phyloP scores from a whole-genome alignment of 2,329 filamentous ascomycete species.

The Graphilbum ipis-grandicollis region DNA sequence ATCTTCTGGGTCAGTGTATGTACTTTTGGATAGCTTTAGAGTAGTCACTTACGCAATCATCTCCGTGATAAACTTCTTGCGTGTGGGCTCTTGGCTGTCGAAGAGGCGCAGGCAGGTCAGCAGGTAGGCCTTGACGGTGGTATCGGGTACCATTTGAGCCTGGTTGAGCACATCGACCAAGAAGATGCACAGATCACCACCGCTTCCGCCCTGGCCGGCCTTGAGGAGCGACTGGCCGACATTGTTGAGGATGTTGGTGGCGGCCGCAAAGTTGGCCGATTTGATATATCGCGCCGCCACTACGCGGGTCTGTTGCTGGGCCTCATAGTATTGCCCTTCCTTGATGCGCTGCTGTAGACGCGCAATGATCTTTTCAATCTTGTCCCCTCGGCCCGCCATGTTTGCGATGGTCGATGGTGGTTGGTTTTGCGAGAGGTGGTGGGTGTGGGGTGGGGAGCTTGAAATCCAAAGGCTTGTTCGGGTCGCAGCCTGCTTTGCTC shows the following conservation, averaged over 20 bases:
- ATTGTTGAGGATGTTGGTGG: conserved; percentile 70
- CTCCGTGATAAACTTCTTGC: conserved; percentile 83
- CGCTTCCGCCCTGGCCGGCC: conserved; percentile 84
- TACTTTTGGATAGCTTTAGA: not conserved
- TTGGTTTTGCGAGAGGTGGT: too few relatives aligned
- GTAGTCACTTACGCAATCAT: conserved; percentile 46
- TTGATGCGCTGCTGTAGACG: conserved; percentile 41
- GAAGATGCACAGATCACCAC: conserved; percentile 76
- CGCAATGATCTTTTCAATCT: conserved; percentile 39
- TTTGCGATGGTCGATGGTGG: conserved; percentile 1
- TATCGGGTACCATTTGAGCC: conserved; percentile 61
- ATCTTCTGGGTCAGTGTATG: too few relatives aligned
- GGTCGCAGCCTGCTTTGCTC: too few relatives aligned
- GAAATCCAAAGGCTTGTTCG: too few relatives aligned
- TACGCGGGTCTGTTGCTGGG: conserved; percentile 92
- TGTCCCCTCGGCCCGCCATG: conserved; percentile 21
- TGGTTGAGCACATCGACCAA: conserved; percentile 85
- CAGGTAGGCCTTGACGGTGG: conserved; percentile 55
- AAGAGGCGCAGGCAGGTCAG: conserved; percentile 70
- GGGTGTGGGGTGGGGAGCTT: too few relatives aligned
- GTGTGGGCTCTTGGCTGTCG: conserved; percentile 64
- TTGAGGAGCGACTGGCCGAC: conserved; percentile 76
- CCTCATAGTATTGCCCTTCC: conserved; percentile 88
- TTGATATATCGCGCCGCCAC: conserved; percentile 91
- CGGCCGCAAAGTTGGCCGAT: conserved; percentile 64